Evolutionary conservation across 805 yeast genomes (phyloP), one percentile per base, ranked within the genome.

Genomic region (Alloascoidea africana): DNA sequence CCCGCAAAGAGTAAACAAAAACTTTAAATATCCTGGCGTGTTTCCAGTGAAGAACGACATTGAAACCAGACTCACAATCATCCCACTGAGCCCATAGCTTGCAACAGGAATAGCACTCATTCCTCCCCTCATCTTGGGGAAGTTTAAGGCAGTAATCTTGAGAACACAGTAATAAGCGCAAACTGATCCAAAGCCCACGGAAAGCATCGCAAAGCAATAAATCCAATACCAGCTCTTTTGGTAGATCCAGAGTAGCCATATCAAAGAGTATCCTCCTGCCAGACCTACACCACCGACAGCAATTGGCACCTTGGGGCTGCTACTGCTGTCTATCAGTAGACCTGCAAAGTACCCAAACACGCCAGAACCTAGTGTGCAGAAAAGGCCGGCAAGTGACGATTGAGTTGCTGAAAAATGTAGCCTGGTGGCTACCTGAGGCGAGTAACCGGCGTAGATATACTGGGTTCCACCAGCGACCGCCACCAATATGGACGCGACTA

Each of bases 21-120:
- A 79, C 38, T 52, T 50, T 34, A 81, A 59, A 2, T 79, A 60
- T 0, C 70, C 72, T 4, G 63, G 68, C 1, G 82, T 66, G 44
- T 77, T 55, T 19, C 65, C 70, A 4, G 56, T 52, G 45, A 70
- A 80, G 37, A 67, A 62, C 4, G 55, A 46, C 0, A 80, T 72
- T 11, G 82, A 68, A 2, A 77, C 46, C 2, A 67, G 52, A 2
- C 84, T 72, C 48, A 75, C 77, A 14, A 77, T 45, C 32, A 81
- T 62, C 2, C 89, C 86, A 4, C 85, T 70, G 33, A 81, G 55
- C 0, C 89, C 93, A 53, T 72, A 81, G 1, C 75, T 62, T 11
- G 82, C 68, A 3, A 76, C 79, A 2, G 84, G 83, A 33, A 70
- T 59, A 1, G 83, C 76, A 14, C 76, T 76, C 2, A 85, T 85